A percentile compares a stretch with the other conserved stretches of the same genome.
Evolutionary conservation across 345 rosid species (phyloP).

Genomic region (Euphorbia tirucalli): DNA sequence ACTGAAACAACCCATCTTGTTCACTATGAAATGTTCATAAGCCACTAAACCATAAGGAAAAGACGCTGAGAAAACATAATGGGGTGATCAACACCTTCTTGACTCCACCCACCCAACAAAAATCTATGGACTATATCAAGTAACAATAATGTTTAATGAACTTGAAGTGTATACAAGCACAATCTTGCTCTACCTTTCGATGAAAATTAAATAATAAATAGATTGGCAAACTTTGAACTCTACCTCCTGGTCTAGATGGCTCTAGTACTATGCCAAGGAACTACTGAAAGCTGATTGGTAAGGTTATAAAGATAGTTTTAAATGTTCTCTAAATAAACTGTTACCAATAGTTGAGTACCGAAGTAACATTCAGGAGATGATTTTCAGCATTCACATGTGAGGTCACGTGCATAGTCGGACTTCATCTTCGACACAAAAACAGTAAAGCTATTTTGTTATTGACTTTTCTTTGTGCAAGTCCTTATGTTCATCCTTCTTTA

Average conservation of each 20-base stretch:
- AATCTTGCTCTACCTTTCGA: no score
- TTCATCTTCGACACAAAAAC: not conserved
- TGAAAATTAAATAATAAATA: no score
- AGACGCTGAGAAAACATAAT: not conserved
- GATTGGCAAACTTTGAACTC: no score
- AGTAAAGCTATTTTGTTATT: not conserved
- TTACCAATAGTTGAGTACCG: not conserved
- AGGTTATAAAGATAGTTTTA: no score
- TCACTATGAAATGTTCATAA: not conserved
- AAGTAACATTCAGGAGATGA: not conserved
- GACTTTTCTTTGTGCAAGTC: not conserved
- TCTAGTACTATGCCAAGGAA: no score
- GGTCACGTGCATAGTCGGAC: conserved; percentile 2
- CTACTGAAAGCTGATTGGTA: no score
- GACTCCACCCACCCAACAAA: not conserved
- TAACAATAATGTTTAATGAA: no score
- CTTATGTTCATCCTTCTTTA: not conserved
- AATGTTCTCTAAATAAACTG: not conserved
- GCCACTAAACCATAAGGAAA: no score
- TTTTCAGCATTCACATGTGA: not conserved
- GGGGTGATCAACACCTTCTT: not conserved
- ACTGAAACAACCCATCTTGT: not conserved
- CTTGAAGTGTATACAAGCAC: no score
- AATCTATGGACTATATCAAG: no score
- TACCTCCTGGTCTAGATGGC: no score